These are phyloP conservation scores for Candida anutae DNA, from an alignment of 1,139 yeast species.

Conservation along the genomic window DNA sequence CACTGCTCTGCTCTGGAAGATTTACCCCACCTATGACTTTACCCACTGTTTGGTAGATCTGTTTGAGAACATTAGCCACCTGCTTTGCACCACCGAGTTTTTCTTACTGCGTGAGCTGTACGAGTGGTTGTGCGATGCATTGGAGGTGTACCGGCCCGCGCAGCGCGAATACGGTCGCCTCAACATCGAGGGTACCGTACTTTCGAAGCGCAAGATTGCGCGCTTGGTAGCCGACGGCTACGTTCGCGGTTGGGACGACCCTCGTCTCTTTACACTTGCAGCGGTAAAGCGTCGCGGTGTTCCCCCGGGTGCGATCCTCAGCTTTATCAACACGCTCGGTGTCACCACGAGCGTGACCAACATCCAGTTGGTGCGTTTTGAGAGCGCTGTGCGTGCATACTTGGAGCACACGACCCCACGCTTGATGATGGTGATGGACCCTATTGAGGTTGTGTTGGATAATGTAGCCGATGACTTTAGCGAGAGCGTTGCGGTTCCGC, in stretches of 20 bases:
- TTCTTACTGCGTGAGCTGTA: constrained; percentile 87
- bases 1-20: constrained; percentile 95
- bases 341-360: constrained; percentile 91
- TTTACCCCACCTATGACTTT: constrained; percentile 97
- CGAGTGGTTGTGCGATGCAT: constrained; percentile 96
- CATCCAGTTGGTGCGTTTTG: constrained; percentile 86
- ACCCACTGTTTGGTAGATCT: constrained; percentile 99
- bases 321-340: constrained; percentile 91
- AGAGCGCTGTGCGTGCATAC: constrained; percentile 77
- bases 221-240: constrained; percentile 72
- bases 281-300: constrained; percentile 96
- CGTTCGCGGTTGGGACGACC: constrained; percentile 98
- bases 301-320: constrained; percentile 97
- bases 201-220: constrained; percentile 94
- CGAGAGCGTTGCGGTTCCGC: constrained; percentile 72
- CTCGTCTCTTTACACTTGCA: constrained; percentile 89
- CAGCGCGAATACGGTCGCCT: constrained; percentile 98
- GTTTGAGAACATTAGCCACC: constrained; percentile 90
- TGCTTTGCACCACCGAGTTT: constrained; percentile 93
- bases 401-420: constrained; percentile 92
- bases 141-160: constrained; percentile 94
- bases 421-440: constrained; percentile 87
- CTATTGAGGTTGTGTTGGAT: constrained; percentile 75
- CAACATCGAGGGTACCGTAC: constrained; percentile 87
- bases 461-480: constrained; percentile 70